Evolutionary conservation across 2,329 filamentous ascomycete genomes (phyloP).

Genomic region (Fusarium globosum): DNA sequence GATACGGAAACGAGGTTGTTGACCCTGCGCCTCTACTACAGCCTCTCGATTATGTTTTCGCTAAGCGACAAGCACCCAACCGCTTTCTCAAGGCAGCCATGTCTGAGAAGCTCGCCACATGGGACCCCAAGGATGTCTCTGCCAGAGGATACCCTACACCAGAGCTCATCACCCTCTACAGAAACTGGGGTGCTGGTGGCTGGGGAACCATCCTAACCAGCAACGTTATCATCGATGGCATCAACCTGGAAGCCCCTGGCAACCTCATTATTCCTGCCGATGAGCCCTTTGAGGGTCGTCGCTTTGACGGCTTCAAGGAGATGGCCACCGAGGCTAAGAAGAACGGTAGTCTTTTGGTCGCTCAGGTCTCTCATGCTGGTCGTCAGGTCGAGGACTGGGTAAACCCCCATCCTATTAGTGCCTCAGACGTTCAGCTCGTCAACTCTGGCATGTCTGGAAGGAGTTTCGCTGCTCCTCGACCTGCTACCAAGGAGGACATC

Average conservation of each 20-base stretch:
- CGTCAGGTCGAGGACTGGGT: constrained; percentile 34
- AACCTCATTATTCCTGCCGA: constrained; percentile 15
- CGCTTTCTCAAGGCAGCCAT: constrained; percentile 36
- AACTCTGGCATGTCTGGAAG: constrained; percentile 63
- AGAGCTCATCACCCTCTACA: constrained; percentile 28
- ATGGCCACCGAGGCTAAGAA: constrained; percentile 19
- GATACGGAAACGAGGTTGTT: constrained; percentile 23
- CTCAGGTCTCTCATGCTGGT: constrained; percentile 28
- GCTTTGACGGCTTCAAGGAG: constrained; percentile 30
- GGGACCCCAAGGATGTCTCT: constrained; percentile 26
- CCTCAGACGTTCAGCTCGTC: constrained; percentile 65
- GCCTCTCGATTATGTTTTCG: constrained; percentile 25
- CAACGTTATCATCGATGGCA: constrained; percentile 26
- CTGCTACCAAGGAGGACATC: constrained; percentile 32
- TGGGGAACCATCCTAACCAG: constrained; percentile 28
- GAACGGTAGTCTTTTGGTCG: constrained; percentile 20
- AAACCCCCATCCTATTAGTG: constrained; percentile 51
- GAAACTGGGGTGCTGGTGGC: constrained; percentile 26
- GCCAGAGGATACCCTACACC: constrained; percentile 26
- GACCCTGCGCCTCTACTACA: constrained; percentile 25
- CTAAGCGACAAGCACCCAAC: constrained; percentile 25
- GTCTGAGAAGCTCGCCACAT: constrained; percentile 29
- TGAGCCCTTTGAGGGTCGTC: constrained; percentile 19
- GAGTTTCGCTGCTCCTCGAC: constrained; percentile 48
- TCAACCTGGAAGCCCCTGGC: constrained; percentile 25